Conservation (phyloP, 805 yeast species). For the Brettanomyces nanus region DNA sequence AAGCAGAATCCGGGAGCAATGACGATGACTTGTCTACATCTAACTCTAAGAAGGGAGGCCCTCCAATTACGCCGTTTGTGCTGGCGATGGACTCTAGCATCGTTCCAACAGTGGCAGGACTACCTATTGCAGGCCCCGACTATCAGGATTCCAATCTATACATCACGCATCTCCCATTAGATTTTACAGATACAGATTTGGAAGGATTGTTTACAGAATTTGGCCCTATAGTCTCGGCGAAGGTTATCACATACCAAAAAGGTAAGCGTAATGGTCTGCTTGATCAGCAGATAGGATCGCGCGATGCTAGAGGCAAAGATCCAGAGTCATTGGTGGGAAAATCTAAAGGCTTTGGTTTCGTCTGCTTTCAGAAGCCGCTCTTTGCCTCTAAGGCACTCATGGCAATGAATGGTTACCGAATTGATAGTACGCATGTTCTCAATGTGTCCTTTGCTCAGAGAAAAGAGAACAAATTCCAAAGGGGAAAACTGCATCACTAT, state of each 20-base stretch:
- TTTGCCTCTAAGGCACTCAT: conserved; percentile 65
- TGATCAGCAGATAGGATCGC: conserved; percentile 3
- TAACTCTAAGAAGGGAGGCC: neutral
- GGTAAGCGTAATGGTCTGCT: conserved; percentile 16
- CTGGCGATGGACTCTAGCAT: conserved; percentile 22
- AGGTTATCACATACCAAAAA: conserved; percentile 40
- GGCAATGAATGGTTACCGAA: conserved; percentile 48
- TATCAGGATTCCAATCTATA: conserved; percentile 68
- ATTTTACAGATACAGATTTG: conserved; percentile 48
- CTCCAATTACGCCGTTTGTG: conserved; percentile 13
- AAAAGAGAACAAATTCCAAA: conserved; percentile 44
- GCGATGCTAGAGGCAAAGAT: conserved; percentile 4
- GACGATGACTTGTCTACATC: neutral
- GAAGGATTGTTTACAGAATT: conserved; percentile 32
- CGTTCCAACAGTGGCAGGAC: conserved; percentile 25
- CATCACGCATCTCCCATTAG: conserved; percentile 52
- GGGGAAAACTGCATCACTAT: conserved; percentile 27
- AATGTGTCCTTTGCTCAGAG: conserved; percentile 71
- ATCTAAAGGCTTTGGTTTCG: conserved; percentile 78
- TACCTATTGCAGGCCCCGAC: conserved; percentile 36
- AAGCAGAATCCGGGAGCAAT: neutral
- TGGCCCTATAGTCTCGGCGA: conserved; percentile 49
- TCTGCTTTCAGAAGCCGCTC: conserved; percentile 58
- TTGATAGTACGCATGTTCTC: conserved; percentile 21
- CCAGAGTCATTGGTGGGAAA: conserved; percentile 17